Conservation (phyloP, 164 flowering plant genomes). For the Magnolia officinalis region DNA sequence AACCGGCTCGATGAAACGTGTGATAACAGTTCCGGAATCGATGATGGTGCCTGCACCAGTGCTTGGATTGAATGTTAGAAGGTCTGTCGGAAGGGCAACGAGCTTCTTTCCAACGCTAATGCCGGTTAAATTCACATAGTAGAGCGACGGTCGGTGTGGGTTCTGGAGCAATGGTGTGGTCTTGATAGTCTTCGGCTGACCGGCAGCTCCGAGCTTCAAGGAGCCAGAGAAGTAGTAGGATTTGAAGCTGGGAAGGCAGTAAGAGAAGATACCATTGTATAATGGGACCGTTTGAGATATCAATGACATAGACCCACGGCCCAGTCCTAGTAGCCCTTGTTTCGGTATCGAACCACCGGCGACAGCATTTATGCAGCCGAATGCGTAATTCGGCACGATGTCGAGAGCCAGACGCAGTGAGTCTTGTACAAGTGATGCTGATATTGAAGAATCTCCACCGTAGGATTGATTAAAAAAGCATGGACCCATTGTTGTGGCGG, state of each 20-base stretch:
- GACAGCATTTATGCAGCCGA: constrained; percentile 64
- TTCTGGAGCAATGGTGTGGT: constrained; percentile 76
- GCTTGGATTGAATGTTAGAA: constrained; percentile 52
- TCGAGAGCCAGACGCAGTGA: constrained; percentile 42
- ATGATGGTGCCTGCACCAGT: constrained; percentile 87
- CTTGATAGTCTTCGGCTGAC: constrained; percentile 63
- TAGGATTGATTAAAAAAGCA: constrained; percentile 78
- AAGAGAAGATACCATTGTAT: constrained; percentile 75
- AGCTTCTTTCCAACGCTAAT: constrained; percentile 55
- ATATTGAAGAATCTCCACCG: constrained; percentile 71
- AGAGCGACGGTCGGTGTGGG: constrained; percentile 80
- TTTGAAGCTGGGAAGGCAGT: constrained; percentile 82
- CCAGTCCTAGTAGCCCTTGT: constrained; percentile 88
- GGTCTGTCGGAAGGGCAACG: constrained; percentile 45
- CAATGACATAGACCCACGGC: constrained; percentile 80
- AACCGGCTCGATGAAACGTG: constrained; percentile 66
- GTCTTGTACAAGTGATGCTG: constrained; percentile 62
- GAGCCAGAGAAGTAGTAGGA: constrained; percentile 93
- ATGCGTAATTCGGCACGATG: constrained; percentile 47
- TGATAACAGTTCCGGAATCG: constrained; percentile 87
- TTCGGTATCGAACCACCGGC: constrained; percentile 68
- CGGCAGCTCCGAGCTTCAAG: constrained; percentile 62
- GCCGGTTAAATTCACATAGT: constrained; percentile 84
- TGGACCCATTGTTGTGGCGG: constrained; percentile 27
- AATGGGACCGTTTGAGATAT: constrained; percentile 61